Evolutionary conservation across 2,329 filamentous ascomycete species (phyloP).

Genomic region (Fusarium miscanthi): DNA sequence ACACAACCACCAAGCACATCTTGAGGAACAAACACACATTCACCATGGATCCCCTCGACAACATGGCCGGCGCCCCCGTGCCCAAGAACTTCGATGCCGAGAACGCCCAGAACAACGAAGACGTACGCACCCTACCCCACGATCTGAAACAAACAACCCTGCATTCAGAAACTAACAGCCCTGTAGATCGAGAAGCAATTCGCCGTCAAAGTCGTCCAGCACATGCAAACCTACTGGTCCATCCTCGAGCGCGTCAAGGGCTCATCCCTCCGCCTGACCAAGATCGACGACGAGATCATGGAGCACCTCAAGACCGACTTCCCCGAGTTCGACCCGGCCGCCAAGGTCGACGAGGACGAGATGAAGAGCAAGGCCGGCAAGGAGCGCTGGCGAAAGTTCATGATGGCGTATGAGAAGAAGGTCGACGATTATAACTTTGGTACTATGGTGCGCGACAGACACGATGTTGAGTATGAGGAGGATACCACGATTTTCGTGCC

Average conservation of each 20-base stretch:
- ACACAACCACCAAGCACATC: not conserved
- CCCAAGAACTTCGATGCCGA: conserved; percentile 71
- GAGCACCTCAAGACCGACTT: conserved; percentile 89
- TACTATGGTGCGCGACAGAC: conserved; percentile 84
- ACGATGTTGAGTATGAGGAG: conserved; percentile 86
- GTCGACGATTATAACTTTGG: conserved; percentile 99
- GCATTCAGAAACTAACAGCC: not conserved
- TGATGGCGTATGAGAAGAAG: conserved; percentile 92
- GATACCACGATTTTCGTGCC: conserved; percentile 88
- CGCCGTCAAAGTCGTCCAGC: conserved; percentile 96
- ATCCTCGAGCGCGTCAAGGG: conserved; percentile 92
- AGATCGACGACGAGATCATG: conserved; percentile 94
- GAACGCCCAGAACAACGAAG: conserved; percentile 65
- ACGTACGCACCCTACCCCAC: conserved; percentile 55
- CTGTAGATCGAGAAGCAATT: conserved; percentile 97
- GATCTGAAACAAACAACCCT: not conserved
- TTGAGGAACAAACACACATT: not conserved
- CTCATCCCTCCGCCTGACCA: conserved; percentile 89
- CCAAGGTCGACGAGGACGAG: conserved; percentile 85
- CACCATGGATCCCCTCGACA: conserved; percentile 54
- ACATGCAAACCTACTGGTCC: conserved; percentile 96
- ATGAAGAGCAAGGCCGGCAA: conserved; percentile 99
- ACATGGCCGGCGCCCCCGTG: conserved; percentile 51
- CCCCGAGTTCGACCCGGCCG: conserved; percentile 88
- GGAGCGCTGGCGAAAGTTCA: conserved; percentile 93